A percentile compares a stretch with the other conserved stretches of the same genome.
phyloP scores from a whole-genome alignment of 2,329 filamentous ascomycete species.

The Hypoxylon sp. region DNA sequence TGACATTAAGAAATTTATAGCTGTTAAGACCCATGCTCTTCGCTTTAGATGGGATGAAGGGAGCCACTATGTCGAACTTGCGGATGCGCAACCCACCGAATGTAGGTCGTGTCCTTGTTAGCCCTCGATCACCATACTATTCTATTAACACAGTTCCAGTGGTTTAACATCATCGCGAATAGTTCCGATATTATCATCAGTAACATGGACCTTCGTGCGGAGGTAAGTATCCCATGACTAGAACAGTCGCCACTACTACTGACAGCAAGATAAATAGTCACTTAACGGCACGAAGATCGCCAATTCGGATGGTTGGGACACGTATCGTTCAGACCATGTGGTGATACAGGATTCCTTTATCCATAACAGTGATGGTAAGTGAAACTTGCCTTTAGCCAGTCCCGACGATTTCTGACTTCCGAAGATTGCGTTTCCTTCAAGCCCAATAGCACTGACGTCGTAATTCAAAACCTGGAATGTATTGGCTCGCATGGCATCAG shows the following conservation, averaged over 20 bases:
- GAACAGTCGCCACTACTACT: slow-evolving; percentile 1
- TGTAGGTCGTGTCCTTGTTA: slow-evolving; percentile 29
- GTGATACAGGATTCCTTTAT: slow-evolving; percentile 77
- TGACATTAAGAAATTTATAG: slow-evolving; percentile 24
- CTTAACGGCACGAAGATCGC: slow-evolving; percentile 66
- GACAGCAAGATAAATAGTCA: slow-evolving; percentile 34
- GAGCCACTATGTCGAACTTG: slow-evolving; percentile 71
- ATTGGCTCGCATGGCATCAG: slow-evolving; percentile 81
- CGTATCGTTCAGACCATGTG: slow-evolving; percentile 72
- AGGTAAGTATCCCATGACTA: slow-evolving; percentile 20
- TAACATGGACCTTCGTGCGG: slow-evolving; percentile 72
- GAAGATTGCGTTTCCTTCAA: slow-evolving; percentile 80
- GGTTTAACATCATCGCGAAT: slow-evolving; percentile 77
- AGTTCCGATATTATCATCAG: slow-evolving; percentile 75
- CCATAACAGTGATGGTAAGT: slow-evolving; percentile 71
- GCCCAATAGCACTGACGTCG: slow-evolving; percentile 77
- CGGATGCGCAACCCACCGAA: slow-evolving; percentile 71
- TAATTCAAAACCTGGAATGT: slow-evolving; percentile 77
- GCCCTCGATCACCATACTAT: background rate
- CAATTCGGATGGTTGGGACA: slow-evolving; percentile 78
- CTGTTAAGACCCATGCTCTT: slow-evolving; percentile 72
- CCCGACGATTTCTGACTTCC: slow-evolving; percentile 5
- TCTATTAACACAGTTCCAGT: slow-evolving; percentile 60
- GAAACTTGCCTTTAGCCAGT: background rate
- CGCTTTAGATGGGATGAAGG: slow-evolving; percentile 69